These are phyloP conservation scores for Camptophora hylomeconis DNA, from an alignment of 2,329 filamentous ascomycete genomes.

Conservation along the genomic window DNA sequence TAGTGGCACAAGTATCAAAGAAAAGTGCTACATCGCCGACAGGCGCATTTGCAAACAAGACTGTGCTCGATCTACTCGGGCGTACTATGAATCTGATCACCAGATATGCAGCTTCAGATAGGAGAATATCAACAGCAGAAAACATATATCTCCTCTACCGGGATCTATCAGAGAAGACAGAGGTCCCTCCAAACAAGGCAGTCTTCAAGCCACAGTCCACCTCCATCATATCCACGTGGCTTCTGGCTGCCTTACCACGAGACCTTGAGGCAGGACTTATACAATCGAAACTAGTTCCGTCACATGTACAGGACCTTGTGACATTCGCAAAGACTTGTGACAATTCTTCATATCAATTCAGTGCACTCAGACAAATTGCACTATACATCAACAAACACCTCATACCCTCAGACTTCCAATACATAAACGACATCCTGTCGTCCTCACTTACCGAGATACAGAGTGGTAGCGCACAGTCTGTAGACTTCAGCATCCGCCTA, in stretches of 20 bases:
- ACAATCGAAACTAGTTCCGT: slow-evolving; percentile 7
- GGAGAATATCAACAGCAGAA: slow-evolving; percentile 38
- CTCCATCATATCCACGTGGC: slow-evolving; percentile 33
- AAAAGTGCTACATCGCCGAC: slow-evolving; percentile 22
- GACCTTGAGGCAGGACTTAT: slow-evolving; percentile 9
- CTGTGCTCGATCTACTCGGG: slow-evolving; percentile 46
- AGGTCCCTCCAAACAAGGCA: too few relatives aligned
- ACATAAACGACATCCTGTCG: slow-evolving; percentile 21
- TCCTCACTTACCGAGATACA: slow-evolving; percentile 12
- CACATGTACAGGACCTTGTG: slow-evolving; percentile 17
- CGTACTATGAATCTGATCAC: slow-evolving; percentile 48
- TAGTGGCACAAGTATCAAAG: slow-evolving; percentile 33
- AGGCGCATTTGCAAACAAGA: slow-evolving; percentile 36
- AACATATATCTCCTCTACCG: slow-evolving; percentile 43
- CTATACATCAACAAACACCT: slow-evolving; percentile 28
- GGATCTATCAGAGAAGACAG: too few relatives aligned
- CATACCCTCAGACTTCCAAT: slow-evolving; percentile 18
- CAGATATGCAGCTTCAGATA: slow-evolving; percentile 37
- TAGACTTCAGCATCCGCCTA: slow-evolving; percentile 34
- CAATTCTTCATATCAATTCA: slow-evolving; percentile 2
- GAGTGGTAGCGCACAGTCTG: slow-evolving; percentile 15
- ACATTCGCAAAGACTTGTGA: slow-evolving; percentile 12
- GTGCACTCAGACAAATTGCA: slow-evolving; percentile 19
- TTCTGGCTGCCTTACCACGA: slow-evolving; percentile 17
- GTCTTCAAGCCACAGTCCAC: slow-evolving; percentile 21